These are phyloP conservation scores for Russula sp. DNA, from an alignment of 768 basidiomycete species.

Conservation along the genomic window DNA sequence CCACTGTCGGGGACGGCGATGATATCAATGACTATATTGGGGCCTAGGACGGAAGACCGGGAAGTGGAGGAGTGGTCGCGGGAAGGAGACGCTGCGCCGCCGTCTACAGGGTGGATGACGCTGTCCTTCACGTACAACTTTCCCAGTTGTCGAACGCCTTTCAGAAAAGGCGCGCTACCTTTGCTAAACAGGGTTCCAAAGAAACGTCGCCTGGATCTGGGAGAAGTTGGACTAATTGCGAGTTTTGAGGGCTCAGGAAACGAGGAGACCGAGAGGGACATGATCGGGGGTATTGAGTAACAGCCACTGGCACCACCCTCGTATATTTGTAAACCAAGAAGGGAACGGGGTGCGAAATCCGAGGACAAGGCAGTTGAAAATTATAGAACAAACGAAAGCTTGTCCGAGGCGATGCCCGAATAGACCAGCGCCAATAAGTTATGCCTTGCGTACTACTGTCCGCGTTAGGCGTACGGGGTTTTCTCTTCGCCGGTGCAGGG, in stretches of 20 bases:
- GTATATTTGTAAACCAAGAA: background rate
- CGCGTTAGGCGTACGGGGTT: background rate
- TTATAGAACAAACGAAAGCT: background rate
- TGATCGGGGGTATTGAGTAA: background rate
- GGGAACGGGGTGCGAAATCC: background rate
- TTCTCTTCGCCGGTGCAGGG: background rate
- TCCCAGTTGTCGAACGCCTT: background rate
- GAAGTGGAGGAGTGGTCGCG: background rate
- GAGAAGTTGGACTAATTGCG: background rate
- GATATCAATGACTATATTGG: background rate
- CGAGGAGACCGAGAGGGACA: slow-evolving; percentile 24
- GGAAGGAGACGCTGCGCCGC: background rate
- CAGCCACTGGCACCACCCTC: too few species aligned
- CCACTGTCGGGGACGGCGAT: background rate
- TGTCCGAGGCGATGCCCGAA: background rate
- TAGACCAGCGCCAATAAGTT: background rate
- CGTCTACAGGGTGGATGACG: too few species aligned
- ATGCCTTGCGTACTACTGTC: background rate
- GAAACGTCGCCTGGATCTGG: background rate
- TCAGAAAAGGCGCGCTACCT: background rate
- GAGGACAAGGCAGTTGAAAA: background rate
- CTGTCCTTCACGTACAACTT: background rate
- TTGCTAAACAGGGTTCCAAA: slow-evolving; percentile 10
- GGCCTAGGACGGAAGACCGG: background rate
- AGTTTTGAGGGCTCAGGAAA: slow-evolving; percentile 17